phyloP scores from a whole-genome alignment of 2,329 filamentous ascomycete species.

The Bisporella sp. region DNA sequence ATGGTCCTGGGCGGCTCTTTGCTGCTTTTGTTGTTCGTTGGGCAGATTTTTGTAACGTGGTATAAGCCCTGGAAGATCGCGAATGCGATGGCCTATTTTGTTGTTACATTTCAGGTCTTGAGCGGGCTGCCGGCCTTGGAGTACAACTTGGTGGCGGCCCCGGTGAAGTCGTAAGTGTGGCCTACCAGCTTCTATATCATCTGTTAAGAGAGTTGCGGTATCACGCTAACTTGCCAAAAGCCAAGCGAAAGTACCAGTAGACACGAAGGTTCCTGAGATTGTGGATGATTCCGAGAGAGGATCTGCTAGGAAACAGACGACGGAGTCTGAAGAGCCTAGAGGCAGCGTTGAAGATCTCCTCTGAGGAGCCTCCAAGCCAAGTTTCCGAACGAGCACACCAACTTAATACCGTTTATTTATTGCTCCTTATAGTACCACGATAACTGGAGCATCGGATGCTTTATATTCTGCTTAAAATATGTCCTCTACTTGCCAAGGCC shows the following conservation, averaged over 20 bases:
- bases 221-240: conserved; percentile 7
- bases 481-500: no score
- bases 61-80: no score
- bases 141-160: no score
- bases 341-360: conserved; percentile 5
- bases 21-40: not conserved
- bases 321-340: conserved; percentile 6
- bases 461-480: no score
- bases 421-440: conserved; percentile 18
- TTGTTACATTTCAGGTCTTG: no score
- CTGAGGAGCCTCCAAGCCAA: not conserved
- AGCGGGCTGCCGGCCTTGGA: no score
- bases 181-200: conserved; percentile 11
- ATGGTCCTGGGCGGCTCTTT: conserved; percentile 5
- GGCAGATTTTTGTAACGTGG: no score
- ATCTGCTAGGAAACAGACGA: conserved; percentile 3
- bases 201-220: conserved; percentile 35
- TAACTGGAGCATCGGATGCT: no score
- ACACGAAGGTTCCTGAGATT: conserved; percentile 5
- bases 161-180: not conserved
- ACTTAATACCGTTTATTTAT: not conserved
- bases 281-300: conserved; percentile 1
- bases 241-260: conserved; percentile 4
- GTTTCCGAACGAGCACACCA: not conserved
- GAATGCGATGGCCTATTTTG: no score